phyloP scores from a whole-genome alignment of 306 rosid genomes.

The Trifolium fragiferum region DNA sequence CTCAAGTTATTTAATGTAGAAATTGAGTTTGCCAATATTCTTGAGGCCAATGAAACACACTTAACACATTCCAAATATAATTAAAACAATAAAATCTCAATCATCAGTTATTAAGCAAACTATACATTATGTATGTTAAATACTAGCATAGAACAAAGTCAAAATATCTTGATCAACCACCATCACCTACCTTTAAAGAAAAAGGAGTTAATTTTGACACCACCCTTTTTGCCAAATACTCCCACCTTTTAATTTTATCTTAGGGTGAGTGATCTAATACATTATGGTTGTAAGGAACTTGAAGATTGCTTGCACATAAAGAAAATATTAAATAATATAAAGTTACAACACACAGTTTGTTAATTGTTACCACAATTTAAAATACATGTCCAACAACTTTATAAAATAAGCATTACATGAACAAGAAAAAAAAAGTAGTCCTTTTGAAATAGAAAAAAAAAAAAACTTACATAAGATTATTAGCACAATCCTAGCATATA shows the following conservation, averaged over 20 bases:
- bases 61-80: not conserved
- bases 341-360: conserved; percentile 5
- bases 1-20: no score
- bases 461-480: not conserved
- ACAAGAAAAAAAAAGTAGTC: not conserved
- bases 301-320: conserved; percentile 7
- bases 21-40: not conserved
- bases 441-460: not conserved
- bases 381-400: conserved; percentile 29
- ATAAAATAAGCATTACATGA: conserved; percentile 6
- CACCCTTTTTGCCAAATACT: not conserved
- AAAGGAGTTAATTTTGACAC: not conserved
- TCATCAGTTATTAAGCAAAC: not conserved
- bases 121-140: not conserved
- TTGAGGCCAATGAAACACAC: not conserved
- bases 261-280: not conserved
- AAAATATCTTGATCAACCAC: not conserved
- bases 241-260: not conserved
- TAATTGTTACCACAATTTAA: conserved; percentile 26
- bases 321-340: not conserved
- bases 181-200: not conserved
- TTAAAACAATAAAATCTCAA: not conserved
- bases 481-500: conserved; percentile 48
- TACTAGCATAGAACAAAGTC: no score
- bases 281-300: not conserved